Evolutionary conservation across 257 asterid species (phyloP).

Genomic region (Apocynum venetum): DNA sequence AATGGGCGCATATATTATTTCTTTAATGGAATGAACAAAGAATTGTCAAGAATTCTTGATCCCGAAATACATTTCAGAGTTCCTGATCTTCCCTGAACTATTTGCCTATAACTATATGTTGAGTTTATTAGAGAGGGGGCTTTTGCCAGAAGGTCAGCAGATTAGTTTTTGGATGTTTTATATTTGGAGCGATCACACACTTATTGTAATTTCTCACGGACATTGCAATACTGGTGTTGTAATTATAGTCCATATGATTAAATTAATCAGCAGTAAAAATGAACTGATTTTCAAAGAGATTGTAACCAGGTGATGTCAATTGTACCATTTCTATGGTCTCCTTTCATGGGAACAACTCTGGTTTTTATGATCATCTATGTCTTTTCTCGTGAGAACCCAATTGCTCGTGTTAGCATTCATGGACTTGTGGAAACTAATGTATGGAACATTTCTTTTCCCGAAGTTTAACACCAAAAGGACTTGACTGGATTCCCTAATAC

Average conservation of each 20-base stretch:
- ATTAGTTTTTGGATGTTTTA: constrained; percentile 42
- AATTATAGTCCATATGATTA: not conserved
- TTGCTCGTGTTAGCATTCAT: constrained; percentile 43
- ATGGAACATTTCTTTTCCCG: not conserved
- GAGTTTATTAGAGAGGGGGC: constrained; percentile 50
- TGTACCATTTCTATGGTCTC: constrained; percentile 43
- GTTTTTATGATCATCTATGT: constrained; percentile 40
- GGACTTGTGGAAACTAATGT: constrained; percentile 49
- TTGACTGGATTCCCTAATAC: too few species aligned
- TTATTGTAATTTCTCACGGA: constrained; percentile 28
- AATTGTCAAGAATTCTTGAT: not conserved
- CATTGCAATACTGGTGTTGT: too few species aligned
- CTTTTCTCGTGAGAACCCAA: constrained; percentile 54
- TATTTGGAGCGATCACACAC: constrained; percentile 38
- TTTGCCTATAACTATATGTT: constrained; percentile 28
- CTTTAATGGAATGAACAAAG: not conserved
- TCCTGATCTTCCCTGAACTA: not conserved
- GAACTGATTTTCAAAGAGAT: not conserved
- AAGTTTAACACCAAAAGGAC: too few species aligned
- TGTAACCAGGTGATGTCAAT: constrained; percentile 28
- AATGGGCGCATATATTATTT: not conserved
- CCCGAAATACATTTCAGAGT: not conserved
- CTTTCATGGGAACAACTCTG: constrained; percentile 41
- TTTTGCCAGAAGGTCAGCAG: constrained; percentile 52
- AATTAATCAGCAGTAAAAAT: not conserved